phyloP scores from a whole-genome alignment of 2,329 filamentous ascomycete genomes.

The Colletotrichum musae region DNA sequence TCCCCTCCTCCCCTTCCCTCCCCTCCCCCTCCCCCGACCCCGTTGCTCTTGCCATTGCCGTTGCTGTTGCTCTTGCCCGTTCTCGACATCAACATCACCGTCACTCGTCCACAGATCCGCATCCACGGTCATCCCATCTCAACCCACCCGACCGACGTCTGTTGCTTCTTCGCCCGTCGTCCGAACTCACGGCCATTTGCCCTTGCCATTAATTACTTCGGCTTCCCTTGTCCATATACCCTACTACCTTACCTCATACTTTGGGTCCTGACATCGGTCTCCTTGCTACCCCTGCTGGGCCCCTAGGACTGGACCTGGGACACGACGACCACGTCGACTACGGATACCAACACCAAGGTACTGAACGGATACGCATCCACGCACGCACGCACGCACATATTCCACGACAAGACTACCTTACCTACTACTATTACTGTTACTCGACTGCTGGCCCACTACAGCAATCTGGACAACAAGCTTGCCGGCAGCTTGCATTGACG shows the following conservation, averaged over 20 bases:
- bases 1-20: not conserved
- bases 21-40: not conserved
- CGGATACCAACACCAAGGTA: slow-evolving; percentile 14
- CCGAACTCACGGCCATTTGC: slow-evolving; percentile 29
- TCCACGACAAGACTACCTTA: slow-evolving; percentile 2
- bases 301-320: slow-evolving; percentile 6
- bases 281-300: slow-evolving; percentile 32
- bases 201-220: slow-evolving; percentile 23
- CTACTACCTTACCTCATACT: slow-evolving; percentile 36
- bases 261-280: slow-evolving; percentile 39
- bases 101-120: no score
- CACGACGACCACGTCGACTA: slow-evolving; percentile 32
- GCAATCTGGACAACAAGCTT: slow-evolving; percentile 21
- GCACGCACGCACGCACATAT: slow-evolving; percentile 8
- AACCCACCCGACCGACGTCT: not conserved
- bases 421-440: no score
- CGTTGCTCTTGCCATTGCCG: slow-evolving; percentile 12
- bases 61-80: not conserved
- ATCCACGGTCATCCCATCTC: slow-evolving; percentile 3
- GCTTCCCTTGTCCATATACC: slow-evolving; percentile 21
- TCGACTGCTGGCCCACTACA: slow-evolving; percentile 16
- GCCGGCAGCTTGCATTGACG: slow-evolving; percentile 24
- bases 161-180: slow-evolving; percentile 32
- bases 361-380: not conserved
- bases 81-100: no score